Evolutionary conservation across 768 basidiomycete species (phyloP).

Genomic region (Coprinopsis strossmayeri): DNA sequence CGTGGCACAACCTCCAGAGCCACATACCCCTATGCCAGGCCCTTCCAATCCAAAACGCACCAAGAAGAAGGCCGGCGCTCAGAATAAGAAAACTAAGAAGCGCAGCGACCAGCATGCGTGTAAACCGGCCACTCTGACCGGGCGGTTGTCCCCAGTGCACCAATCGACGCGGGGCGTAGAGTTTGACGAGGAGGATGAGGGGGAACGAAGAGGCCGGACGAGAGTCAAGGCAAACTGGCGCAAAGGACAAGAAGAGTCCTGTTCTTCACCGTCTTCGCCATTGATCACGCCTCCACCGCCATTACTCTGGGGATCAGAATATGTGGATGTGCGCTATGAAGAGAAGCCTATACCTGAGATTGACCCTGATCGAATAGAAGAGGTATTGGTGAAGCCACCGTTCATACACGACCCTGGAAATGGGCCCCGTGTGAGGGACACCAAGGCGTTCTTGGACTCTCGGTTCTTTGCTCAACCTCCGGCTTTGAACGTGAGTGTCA

Average conservation of each 20-base stretch:
- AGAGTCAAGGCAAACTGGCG: background rate
- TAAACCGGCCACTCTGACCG: background rate
- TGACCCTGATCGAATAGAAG: slow-evolving; percentile 11
- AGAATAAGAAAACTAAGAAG: background rate
- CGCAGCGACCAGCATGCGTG: slow-evolving; percentile 11
- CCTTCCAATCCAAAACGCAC: slow-evolving; percentile 48
- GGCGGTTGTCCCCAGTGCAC: background rate
- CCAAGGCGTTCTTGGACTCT: slow-evolving; percentile 58
- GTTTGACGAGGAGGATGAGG: background rate
- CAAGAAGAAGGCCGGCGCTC: slow-evolving; percentile 14
- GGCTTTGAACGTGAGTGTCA: slow-evolving; percentile 37
- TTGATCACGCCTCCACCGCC: background rate
- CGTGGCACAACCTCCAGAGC: background rate
- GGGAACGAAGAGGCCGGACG: background rate
- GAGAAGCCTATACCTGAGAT: slow-evolving; percentile 7
- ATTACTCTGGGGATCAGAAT: background rate
- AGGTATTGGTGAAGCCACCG: slow-evolving; percentile 32
- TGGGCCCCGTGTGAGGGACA: slow-evolving; percentile 67
- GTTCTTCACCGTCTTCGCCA: background rate
- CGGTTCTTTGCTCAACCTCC: slow-evolving; percentile 61
- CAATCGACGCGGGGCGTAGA: background rate
- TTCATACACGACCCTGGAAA: slow-evolving; percentile 76
- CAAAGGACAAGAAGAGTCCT: background rate
- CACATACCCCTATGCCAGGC: slow-evolving; percentile 52
- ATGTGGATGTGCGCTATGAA: slow-evolving; percentile 3